Base-by-base conservation (phyloP, 768 basidiomycete genomes). In the Symmetrospora coprosmae region DNA sequence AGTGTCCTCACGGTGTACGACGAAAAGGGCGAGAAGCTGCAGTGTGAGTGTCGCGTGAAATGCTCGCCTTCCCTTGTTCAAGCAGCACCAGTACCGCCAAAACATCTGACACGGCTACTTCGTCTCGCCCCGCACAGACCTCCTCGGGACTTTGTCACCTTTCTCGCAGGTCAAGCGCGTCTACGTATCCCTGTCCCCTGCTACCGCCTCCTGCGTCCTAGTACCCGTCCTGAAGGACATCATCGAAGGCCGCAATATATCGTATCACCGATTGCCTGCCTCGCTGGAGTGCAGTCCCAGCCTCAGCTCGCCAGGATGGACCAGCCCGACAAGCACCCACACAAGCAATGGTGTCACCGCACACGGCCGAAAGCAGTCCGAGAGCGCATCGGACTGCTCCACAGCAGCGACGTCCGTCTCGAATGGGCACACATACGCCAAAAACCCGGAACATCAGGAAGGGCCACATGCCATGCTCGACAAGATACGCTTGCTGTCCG, bases 91-190 rank as follows among this genome's bases (percentile, higher is more conserved):
- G n/a, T n/a, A n/a, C n/a, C n/a, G n/a, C n/a, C n/a, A n/a, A n/a
- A n/a, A n/a, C n/a, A n/a, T n/a, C n/a, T n/a, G n/a, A n/a, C n/a
- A n/a, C n/a, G n/a, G 41, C 41, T 7, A 9, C 6, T 6, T 5
- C 41, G 41, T n/a, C 9, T 6, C 34, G 11, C 49, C 23, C 49
- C 8, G 30, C 23, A 28, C 55, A 58, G 55, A 40, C 33, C 55
- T 58, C 28, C 9, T 43, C 11, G 40, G 13, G 5, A 46, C 55
- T 6, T 43, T 58, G 4, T 43, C 46, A 8, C 55, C 40, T 46
- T 21, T 58, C 7, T 43, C 55, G 19, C 55, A 58, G 23, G 38
- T 58, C 4, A 58, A 58, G 43, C 40, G 43, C 33, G 28, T 43
- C 28, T 58, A 58, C 37, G 46, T 43, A 6, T 45, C 55, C 2